Percentiles rank a stretch among this genome's conserved stretches.
Evolutionary conservation across 495 filamentous ascomycete species (phyloP).

Genomic region (Podospora anserina): DNA sequence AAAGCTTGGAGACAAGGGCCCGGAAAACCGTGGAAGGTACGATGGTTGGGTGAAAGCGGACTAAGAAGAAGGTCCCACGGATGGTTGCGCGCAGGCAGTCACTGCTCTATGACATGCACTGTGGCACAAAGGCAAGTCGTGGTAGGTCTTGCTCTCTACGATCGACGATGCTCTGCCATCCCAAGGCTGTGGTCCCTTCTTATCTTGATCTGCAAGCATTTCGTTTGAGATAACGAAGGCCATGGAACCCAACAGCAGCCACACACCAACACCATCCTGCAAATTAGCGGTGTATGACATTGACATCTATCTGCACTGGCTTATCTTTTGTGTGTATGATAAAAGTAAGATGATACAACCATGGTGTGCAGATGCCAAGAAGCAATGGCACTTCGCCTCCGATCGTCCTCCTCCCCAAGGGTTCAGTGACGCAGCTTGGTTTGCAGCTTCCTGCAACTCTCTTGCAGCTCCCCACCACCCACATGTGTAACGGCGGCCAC

Average conservation of each 20-base stretch:
- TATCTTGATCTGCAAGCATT: neutral
- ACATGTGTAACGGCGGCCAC: constrained; percentile 4
- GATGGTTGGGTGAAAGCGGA: neutral
- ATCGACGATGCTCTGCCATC: neutral
- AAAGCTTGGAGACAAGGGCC: neutral
- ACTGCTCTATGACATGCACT: neutral
- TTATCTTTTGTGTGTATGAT: neutral
- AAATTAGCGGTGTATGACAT: neutral
- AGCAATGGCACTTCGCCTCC: neutral
- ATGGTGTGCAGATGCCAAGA: neutral
- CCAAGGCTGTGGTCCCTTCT: neutral
- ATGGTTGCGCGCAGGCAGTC: neutral
- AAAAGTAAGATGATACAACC: neutral
- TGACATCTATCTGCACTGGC: neutral
- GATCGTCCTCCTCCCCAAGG: neutral
- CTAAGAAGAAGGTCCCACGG: neutral
- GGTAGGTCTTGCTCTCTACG: neutral
- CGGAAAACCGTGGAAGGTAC: neutral
- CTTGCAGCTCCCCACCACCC: neutral
- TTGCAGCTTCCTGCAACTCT: neutral
- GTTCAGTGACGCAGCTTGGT: neutral
- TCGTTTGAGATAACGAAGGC: neutral
- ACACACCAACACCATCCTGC: neutral
- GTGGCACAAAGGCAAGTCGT: neutral
- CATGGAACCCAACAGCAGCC: neutral